These are phyloP conservation scores for Aspergillus phoenicis DNA, from an alignment of 2,329 filamentous ascomycete genomes.

Conservation along the genomic window DNA sequence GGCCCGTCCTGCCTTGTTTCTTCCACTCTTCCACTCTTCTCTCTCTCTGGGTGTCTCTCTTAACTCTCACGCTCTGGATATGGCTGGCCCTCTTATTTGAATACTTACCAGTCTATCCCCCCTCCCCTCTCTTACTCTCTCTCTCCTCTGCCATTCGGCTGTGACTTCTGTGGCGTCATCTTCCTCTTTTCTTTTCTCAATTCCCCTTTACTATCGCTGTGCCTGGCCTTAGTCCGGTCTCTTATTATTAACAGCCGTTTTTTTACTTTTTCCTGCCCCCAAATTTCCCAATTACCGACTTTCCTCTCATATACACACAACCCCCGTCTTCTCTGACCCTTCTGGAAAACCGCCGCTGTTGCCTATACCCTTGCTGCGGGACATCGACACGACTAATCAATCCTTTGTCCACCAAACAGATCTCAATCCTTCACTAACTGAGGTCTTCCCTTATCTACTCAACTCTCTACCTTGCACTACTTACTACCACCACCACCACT, in stretches of 20 bases:
- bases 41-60: not conserved
- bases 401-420: slow-evolving; percentile 16
- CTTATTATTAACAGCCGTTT: not conserved
- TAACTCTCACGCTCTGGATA: no score
- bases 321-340: slow-evolving; percentile 4
- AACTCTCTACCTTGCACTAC: not conserved
- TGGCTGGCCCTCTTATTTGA: slow-evolving; percentile 8
- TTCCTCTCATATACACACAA: not conserved
- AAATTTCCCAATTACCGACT: not conserved
- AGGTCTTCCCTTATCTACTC: not conserved
- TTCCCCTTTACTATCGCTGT: not conserved
- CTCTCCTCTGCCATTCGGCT: not conserved
- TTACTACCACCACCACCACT: not conserved
- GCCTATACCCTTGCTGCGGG: slow-evolving; percentile 7
- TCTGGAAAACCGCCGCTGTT: slow-evolving; percentile 3
- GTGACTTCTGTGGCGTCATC: not conserved
- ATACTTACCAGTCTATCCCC: not conserved
- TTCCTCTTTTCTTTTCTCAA: slow-evolving; percentile 8
- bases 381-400: slow-evolving; percentile 17
- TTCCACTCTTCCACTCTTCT: not conserved
- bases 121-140: not conserved
- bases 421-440: slow-evolving; percentile 12
- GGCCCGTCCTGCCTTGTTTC: slow-evolving; percentile 1
- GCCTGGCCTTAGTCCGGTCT: slow-evolving; percentile 2
- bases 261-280: not conserved